Percentiles rank a stretch among this genome's conserved stretches.
Conservation (phyloP, 257 asterid species). For the Cruciata laevipes region DNA sequence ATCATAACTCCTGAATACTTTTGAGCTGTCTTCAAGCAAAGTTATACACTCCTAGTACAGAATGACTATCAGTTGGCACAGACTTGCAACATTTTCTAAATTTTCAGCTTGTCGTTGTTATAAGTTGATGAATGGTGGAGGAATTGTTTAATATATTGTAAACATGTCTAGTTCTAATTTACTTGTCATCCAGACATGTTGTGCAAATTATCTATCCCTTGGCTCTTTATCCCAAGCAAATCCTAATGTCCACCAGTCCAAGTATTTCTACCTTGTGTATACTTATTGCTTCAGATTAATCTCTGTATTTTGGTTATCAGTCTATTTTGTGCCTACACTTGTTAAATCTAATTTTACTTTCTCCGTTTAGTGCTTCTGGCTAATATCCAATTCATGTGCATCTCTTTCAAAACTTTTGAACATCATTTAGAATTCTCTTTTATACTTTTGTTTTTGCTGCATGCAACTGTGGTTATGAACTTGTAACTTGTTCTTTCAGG, state of each 20-base stretch:
- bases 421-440: neutral
- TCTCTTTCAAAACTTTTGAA: neutral
- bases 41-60: neutral
- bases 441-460: neutral
- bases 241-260: neutral
- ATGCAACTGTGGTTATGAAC: constrained; percentile 6
- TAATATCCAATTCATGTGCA: neutral
- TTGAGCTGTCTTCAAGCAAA: neutral
- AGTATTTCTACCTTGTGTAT: neutral
- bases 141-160: neutral
- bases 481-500: constrained; percentile 37
- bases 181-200: neutral
- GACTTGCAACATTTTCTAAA: neutral
- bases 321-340: neutral
- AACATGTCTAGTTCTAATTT: neutral
- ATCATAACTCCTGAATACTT: neutral
- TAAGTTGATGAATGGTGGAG: neutral
- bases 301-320: neutral
- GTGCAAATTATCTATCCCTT: neutral
- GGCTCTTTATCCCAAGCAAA: neutral
- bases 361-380: neutral
- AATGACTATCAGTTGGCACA: neutral
- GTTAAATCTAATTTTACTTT: neutral
- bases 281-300: neutral
- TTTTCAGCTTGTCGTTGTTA: neutral